These are phyloP conservation scores for Fusarium euwallaceae DNA, from an alignment of 2,329 filamentous ascomycete species.

Conservation along the genomic window DNA sequence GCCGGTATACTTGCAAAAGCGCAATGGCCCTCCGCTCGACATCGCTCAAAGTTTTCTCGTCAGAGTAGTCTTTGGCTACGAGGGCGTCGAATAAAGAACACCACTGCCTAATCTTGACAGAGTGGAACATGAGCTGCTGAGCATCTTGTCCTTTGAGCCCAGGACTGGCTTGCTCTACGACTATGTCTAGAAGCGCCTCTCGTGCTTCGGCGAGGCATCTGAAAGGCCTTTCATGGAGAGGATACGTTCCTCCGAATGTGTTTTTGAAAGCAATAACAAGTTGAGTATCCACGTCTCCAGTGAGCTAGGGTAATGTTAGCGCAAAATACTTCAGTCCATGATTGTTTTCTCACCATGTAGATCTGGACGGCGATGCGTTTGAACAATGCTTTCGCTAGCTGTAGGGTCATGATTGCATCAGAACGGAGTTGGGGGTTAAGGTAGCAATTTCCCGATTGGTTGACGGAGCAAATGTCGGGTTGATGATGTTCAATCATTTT, in stretches of 20 bases:
- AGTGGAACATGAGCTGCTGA: background rate
- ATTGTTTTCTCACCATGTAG: conserved; percentile 6
- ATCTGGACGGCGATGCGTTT: conserved; percentile 24
- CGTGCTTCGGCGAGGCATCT: conserved; percentile 10
- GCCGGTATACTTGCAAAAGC: conserved; percentile 22
- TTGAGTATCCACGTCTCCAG: conserved; percentile 9
- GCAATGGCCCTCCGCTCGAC: conserved; percentile 13
- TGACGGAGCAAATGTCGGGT: background rate
- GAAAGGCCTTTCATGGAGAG: background rate
- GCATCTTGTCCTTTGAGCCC: conserved; percentile 18
- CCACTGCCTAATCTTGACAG: conserved; percentile 18
- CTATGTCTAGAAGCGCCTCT: conserved; percentile 16
- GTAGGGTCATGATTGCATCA: conserved; percentile 2
- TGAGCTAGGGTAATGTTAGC: conserved; percentile 7
- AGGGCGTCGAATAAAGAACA: conserved; percentile 9
- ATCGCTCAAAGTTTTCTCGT: rapidly evolving
- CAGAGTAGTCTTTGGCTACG: background rate
- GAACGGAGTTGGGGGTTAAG: rapidly evolving
- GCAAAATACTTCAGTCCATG: rapidly evolving
- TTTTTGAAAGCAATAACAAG: background rate
- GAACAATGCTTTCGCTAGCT: conserved; percentile 8
- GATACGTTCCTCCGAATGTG: background rate
- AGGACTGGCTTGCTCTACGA: conserved; percentile 24
- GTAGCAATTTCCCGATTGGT: background rate
- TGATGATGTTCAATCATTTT: conserved; percentile 25